Evolutionary conservation across 2,329 filamentous ascomycete genomes (phyloP).

Genomic region (Aspergillus neoniger): DNA sequence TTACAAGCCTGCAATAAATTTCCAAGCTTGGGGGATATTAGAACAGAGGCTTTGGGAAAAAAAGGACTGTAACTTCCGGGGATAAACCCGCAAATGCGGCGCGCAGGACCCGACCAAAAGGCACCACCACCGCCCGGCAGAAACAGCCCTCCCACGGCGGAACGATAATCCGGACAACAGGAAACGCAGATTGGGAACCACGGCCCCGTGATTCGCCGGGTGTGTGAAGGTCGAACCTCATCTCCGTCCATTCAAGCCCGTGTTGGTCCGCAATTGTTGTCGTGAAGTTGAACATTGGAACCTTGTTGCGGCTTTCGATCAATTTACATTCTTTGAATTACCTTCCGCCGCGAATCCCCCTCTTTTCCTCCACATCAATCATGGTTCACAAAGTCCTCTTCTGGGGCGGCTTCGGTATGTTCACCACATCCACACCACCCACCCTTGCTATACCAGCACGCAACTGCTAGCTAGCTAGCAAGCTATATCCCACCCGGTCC

Average conservation of each 20-base stretch:
- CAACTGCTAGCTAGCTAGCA: too few species aligned
- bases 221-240: conserved; percentile 20
- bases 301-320: conserved; percentile 4
- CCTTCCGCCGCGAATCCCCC: conserved; percentile 17
- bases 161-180: too few species aligned
- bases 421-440: not conserved
- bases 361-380: conserved; percentile 15
- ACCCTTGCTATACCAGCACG: too few species aligned
- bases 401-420: conserved; percentile 79
- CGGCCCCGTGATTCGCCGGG: conserved; percentile 38
- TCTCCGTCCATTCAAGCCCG: conserved; percentile 15
- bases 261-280: not conserved
- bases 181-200: conserved; percentile 33
- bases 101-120: too few species aligned
- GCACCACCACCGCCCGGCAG: conserved; percentile 1
- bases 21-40: not conserved
- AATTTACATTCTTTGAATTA: not conserved
- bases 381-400: conserved; percentile 57
- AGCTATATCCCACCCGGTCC: too few species aligned
- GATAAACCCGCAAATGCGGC: too few species aligned
- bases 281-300: conserved; percentile 19
- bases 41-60: not conserved
- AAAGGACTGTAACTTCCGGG: too few species aligned
- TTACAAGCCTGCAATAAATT: not conserved
- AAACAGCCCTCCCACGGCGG: too few species aligned